These are phyloP conservation scores for Fragosphaeria purpurea DNA, from an alignment of 2,329 filamentous ascomycete genomes.

Conservation along the genomic window DNA sequence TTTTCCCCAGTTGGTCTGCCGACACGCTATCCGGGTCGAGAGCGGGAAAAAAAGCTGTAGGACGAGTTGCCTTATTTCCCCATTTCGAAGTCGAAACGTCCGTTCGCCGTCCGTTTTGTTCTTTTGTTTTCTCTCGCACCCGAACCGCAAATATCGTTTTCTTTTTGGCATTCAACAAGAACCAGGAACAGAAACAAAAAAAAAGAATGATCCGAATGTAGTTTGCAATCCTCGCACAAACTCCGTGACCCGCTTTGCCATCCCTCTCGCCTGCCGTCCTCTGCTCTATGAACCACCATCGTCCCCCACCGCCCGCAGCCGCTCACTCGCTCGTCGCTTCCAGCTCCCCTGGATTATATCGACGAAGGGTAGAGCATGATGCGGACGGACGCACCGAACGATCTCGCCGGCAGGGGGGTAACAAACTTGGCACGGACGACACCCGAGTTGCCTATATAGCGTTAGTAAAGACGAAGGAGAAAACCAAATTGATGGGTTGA, in stretches of 20 bases:
- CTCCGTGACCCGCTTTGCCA: constrained; percentile 1
- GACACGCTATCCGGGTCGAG: too few species aligned
- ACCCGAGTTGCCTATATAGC: constrained; percentile 73
- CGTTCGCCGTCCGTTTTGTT: neutral
- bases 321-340: neutral
- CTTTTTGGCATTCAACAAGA: constrained; percentile 3
- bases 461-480: neutral
- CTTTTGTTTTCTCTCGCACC: constrained; percentile 6
- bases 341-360: constrained; percentile 59
- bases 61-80: too few species aligned
- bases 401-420: constrained; percentile 89
- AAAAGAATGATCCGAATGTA: constrained; percentile 6
- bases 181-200: neutral
- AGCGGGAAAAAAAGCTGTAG: too few species aligned
- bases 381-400: constrained; percentile 91
- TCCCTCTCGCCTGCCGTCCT: neutral
- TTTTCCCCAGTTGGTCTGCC: too few species aligned
- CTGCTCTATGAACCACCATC: neutral
- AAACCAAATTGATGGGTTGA: neutral
- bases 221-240: neutral
- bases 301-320: neutral
- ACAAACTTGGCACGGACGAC: constrained; percentile 97
- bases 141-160: constrained; percentile 5
- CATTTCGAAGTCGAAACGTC: too few species aligned
- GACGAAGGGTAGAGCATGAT: constrained; percentile 97